Evolutionary conservation across 768 basidiomycete species (phyloP).

Genomic region (Auricularia sp.): DNA sequence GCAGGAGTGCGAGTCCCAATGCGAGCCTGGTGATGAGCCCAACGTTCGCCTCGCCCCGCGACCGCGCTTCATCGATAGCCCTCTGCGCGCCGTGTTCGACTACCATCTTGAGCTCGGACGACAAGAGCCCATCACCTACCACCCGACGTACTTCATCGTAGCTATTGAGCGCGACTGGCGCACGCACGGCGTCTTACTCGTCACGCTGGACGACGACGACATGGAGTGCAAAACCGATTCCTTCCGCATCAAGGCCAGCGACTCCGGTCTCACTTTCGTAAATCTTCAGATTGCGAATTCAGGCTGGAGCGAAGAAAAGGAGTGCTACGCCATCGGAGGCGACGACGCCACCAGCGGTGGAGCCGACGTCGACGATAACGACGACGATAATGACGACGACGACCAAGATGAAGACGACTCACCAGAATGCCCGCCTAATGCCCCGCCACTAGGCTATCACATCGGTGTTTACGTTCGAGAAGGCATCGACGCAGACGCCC

Average conservation of each 20-base stretch:
- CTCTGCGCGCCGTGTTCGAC: not conserved
- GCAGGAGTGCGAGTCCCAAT: too few relatives aligned
- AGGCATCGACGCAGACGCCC: not conserved
- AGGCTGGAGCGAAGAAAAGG: not conserved
- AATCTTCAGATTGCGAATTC: not conserved
- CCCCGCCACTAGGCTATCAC: not conserved
- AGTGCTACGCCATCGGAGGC: not conserved
- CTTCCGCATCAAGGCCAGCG: not conserved
- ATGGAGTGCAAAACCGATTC: not conserved
- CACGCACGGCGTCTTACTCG: not conserved
- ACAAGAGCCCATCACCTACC: not conserved
- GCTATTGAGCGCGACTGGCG: not conserved
- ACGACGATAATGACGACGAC: not conserved
- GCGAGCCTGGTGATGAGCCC: too few relatives aligned
- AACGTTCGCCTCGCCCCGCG: not conserved
- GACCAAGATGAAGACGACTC: not conserved
- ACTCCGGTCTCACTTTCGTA: not conserved
- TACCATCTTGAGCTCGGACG: not conserved
- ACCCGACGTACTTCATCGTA: not conserved
- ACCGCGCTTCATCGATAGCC: not conserved
- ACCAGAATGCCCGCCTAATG: not conserved
- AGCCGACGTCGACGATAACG: not conserved
- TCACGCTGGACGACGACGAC: not conserved
- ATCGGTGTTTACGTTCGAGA: not conserved
- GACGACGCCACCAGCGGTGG: not conserved